phyloP scores from a whole-genome alignment of 2,329 filamentous ascomycete species.

The Cordyceps militaris region DNA sequence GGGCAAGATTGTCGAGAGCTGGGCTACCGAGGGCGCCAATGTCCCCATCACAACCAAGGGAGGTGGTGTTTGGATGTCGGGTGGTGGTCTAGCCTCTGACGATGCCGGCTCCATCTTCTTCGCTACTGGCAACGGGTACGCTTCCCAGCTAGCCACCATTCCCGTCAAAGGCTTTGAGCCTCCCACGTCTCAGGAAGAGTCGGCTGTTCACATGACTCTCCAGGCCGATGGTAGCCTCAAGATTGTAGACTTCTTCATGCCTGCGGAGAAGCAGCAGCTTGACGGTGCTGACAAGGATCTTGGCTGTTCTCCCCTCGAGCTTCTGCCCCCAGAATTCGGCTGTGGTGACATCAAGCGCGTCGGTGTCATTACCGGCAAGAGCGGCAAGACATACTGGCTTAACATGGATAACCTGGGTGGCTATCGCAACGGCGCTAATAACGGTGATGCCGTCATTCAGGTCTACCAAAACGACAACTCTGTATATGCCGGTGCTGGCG shows the following conservation, averaged over 20 bases:
- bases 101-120: slow-evolving; percentile 33
- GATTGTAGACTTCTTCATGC: slow-evolving; percentile 48
- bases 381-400: slow-evolving; percentile 40
- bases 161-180: slow-evolving; percentile 32
- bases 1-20: slow-evolving; percentile 31
- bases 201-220: slow-evolving; percentile 37
- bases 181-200: slow-evolving; percentile 37
- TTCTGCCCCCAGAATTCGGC: slow-evolving; percentile 34
- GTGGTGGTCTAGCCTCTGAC: slow-evolving; percentile 33
- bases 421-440: slow-evolving; percentile 30
- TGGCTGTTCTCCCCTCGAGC: slow-evolving; percentile 38
- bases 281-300: slow-evolving; percentile 46
- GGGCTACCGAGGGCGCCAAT: slow-evolving; percentile 34
- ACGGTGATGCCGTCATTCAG: slow-evolving; percentile 37
- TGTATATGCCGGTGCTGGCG: slow-evolving; percentile 40
- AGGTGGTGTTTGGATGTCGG: slow-evolving; percentile 38
- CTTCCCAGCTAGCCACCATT: slow-evolving; percentile 30
- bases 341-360: slow-evolving; percentile 39
- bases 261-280: slow-evolving; percentile 42
- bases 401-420: slow-evolving; percentile 35
- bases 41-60: slow-evolving; percentile 31
- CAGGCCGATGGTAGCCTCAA: slow-evolving; percentile 35
- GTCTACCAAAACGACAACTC: slow-evolving; percentile 37
- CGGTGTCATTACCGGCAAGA: slow-evolving; percentile 44
- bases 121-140: slow-evolving; percentile 35